phyloP scores from a whole-genome alignment of 345 rosid genomes.

The Euphorbia peplus region DNA sequence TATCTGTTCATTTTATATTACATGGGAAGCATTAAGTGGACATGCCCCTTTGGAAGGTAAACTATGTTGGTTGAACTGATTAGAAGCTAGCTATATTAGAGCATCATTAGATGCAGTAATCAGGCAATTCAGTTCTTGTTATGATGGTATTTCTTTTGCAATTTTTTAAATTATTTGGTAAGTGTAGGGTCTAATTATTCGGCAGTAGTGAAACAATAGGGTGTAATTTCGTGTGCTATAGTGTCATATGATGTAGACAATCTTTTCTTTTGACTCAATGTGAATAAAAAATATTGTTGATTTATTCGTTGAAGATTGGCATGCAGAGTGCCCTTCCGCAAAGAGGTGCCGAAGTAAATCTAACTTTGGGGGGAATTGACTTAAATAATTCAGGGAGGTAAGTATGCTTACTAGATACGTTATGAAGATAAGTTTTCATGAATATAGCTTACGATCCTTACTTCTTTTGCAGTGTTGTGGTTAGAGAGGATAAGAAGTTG shows the following conservation, averaged over 20 bases:
- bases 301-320: slow-evolving; percentile 8
- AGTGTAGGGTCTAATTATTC: too few species aligned
- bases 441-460: slow-evolving; percentile 24
- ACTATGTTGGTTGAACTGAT: neutral
- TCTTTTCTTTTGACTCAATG: neutral
- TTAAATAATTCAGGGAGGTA: slow-evolving; percentile 98
- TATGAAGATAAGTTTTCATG: slow-evolving; percentile 13
- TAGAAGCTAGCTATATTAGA: neutral
- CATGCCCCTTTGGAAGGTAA: neutral
- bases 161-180: neutral
- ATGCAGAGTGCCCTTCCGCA: slow-evolving; percentile 86
- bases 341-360: slow-evolving; percentile 90
- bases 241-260: neutral
- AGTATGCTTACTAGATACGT: slow-evolving; percentile 15
- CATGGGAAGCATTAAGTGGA: neutral
- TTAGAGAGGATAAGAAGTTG: slow-evolving; percentile 90
- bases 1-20: neutral
- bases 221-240: neutral
- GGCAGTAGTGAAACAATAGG: neutral
- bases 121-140: neutral
- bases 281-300: slow-evolving; percentile 1
- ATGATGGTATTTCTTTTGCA: neutral
- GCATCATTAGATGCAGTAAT: neutral
- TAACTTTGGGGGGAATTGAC: slow-evolving; percentile 95
- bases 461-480: slow-evolving; percentile 73